Evolutionary conservation across 495 filamentous ascomycete genomes (phyloP).

Genomic region (Aspergillus sclerotioniger): DNA sequence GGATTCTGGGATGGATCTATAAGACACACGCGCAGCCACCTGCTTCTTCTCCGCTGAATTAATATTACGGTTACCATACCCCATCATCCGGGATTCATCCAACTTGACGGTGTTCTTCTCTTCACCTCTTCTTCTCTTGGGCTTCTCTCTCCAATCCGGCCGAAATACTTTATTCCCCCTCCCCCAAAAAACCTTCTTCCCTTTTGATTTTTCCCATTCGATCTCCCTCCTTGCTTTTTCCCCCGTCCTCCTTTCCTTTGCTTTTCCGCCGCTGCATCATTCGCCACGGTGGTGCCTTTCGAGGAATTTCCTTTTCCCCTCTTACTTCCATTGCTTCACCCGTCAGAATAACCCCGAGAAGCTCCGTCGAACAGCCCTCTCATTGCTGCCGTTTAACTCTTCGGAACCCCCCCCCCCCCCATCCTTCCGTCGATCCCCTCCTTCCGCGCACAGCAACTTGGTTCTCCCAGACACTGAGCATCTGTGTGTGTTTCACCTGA

Average conservation of each 20-base stretch:
- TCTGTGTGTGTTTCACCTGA: background rate
- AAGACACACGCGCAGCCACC: background rate
- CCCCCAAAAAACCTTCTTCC: background rate
- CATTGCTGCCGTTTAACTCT: background rate
- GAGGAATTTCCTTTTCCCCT: background rate
- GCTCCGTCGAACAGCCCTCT: constrained; percentile 4
- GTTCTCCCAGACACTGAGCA: background rate
- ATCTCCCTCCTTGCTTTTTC: constrained; percentile 6
- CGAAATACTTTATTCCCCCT: background rate
- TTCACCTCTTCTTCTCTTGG: constrained; percentile 7
- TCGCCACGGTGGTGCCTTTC: background rate
- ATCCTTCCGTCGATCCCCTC: constrained; percentile 1
- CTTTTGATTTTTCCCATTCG: background rate
- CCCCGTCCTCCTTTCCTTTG: background rate
- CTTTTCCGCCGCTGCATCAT: background rate
- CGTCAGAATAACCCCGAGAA: constrained; percentile 5
- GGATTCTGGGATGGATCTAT: no score
- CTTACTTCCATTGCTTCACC: background rate
- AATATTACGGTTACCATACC: background rate
- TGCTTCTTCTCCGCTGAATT: background rate
- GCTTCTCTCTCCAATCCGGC: background rate
- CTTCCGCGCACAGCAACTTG: background rate
- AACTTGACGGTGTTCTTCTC: constrained; percentile 5
- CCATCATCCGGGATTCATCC: background rate
- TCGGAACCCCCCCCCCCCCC: background rate